These are phyloP conservation scores for Leucocoprinus sp. DNA, from an alignment of 768 basidiomycete species.

Conservation along the genomic window DNA sequence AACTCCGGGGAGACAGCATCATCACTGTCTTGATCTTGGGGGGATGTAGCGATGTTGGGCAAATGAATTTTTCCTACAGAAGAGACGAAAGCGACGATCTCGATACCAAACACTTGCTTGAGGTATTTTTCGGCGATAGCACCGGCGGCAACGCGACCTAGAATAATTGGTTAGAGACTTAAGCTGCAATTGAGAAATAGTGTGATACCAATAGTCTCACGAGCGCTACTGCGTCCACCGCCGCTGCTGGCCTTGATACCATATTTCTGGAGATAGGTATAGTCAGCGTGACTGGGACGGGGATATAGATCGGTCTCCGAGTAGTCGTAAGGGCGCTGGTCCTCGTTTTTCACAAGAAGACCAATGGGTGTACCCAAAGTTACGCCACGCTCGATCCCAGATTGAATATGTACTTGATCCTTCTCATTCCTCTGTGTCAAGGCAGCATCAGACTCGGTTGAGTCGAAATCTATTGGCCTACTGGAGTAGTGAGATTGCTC, in stretches of 20 bases:
- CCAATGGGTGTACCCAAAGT: constrained; percentile 97
- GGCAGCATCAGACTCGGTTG: constrained; percentile 6
- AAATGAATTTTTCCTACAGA: constrained; percentile 91
- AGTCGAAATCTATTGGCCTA: constrained; percentile 28
- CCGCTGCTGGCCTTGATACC: constrained; percentile 96
- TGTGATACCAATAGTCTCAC: constrained; percentile 85
- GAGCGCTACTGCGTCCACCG: constrained; percentile 89
- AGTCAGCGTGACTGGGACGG: constrained; percentile 95
- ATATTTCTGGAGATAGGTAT: constrained; percentile 96
- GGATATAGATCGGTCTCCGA: constrained; percentile 97
- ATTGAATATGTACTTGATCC: constrained; percentile 89
- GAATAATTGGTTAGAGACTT: not conserved
- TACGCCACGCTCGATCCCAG: constrained; percentile 87
- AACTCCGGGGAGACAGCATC: constrained; percentile 78
- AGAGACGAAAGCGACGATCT: constrained; percentile 95
- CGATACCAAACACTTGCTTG: constrained; percentile 76
- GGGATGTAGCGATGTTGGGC: constrained; percentile 41
- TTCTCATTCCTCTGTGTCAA: constrained; percentile 79
- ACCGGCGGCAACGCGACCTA: constrained; percentile 94
- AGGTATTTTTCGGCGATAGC: constrained; percentile 98
- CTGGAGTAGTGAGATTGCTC: constrained; percentile 93
- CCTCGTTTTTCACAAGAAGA: constrained; percentile 94
- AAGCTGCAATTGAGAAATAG: not conserved
- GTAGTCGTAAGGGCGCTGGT: constrained; percentile 97
- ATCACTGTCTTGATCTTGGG: constrained; percentile 48